A percentile compares a stretch with the other conserved stretches of the same genome.
These are phyloP conservation scores for Chaetomiaceae sp. DNA, from an alignment of 2,329 filamentous ascomycete species.

Conservation along the genomic window DNA sequence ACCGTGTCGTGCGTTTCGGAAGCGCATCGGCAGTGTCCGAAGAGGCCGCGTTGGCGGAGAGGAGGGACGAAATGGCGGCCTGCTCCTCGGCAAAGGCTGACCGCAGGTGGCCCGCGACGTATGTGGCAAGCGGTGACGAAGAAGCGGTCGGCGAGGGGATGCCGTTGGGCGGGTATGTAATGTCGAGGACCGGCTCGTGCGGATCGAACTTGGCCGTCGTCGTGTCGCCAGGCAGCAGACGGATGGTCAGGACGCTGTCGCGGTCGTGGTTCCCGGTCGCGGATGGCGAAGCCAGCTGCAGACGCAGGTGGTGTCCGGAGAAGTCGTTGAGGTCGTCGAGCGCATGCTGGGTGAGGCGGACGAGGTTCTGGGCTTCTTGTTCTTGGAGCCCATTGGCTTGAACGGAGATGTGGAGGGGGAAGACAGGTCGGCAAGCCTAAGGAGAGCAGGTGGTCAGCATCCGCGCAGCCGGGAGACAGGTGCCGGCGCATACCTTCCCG, in stretches of 20 bases:
- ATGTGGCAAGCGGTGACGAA: slow-evolving; percentile 69
- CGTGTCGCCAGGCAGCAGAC: slow-evolving; percentile 60
- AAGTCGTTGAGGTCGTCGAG: slow-evolving; percentile 86
- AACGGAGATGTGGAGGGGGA: slow-evolving; percentile 78
- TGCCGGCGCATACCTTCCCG: slow-evolving; percentile 60
- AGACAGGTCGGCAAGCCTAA: slow-evolving; percentile 84
- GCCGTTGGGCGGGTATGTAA: slow-evolving; percentile 69
- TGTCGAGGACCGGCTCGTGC: slow-evolving; percentile 66
- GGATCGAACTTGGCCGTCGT: slow-evolving; percentile 62
- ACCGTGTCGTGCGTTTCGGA: slow-evolving; percentile 71
- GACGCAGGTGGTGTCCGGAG: slow-evolving; percentile 73
- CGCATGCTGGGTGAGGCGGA: slow-evolving; percentile 77
- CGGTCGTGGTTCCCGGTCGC: slow-evolving; percentile 33
- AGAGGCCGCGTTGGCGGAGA: slow-evolving; percentile 56
- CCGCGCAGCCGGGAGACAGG: not conserved
- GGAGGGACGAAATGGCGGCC: slow-evolving; percentile 71
- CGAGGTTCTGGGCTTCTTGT: slow-evolving; percentile 65
- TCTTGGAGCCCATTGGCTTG: slow-evolving; percentile 62
- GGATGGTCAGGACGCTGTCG: slow-evolving; percentile 63
- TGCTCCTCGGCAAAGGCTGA: slow-evolving; percentile 83
- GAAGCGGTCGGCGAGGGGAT: slow-evolving; percentile 63
- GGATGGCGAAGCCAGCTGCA: slow-evolving; percentile 53
- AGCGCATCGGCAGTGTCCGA: slow-evolving; percentile 52
- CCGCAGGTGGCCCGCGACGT: slow-evolving; percentile 73
- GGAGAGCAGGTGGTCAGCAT: slow-evolving; percentile 9